Base-by-base conservation (phyloP, 2,329 filamentous ascomycete species). In the Diaporthe citri region DNA sequence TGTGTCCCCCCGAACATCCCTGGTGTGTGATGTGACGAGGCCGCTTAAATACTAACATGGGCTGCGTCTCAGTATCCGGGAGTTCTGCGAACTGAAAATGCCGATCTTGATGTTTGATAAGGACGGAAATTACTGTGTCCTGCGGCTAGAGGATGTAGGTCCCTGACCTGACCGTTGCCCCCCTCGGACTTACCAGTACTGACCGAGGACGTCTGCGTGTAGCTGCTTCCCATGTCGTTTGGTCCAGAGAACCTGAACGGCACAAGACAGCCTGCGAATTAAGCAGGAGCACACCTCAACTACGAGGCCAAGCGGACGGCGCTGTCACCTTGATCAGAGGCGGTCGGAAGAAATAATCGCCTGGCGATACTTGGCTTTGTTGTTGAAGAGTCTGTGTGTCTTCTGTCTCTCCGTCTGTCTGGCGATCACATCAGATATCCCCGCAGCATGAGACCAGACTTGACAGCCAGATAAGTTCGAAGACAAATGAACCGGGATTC, bases 51-150 rank as follows among this genome's bases (percentile, higher is more conserved):
- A 56, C 70, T 78, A 62, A 79, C 75, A 64, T 22, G 41, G 41
- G 31, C 57, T 55, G 52, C 57, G 62, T 57, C 43, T 73, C 78
- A 93, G 92, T 79, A 95, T 96, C 78, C 91, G 93, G 64, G 94
- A 96, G 84, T 96, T 96, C 80, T 93, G 91, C 78, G 83, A 88
- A 9, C 81, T 91, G n/a, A 85, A 88, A 8, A 92, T 90, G 75
- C 96, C 95, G 0, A 90, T 99, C 74, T 92, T 98, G 82, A 97
- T 98, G 96, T 97, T 97, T 84, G 95, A 97, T 83, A 93, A 92
- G 82, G 90, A 95, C 77, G 93, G 92, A 2, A 90, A 93, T 76
- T 95, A 89, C 79, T 87, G 91, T n/a, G 90, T 94, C 34, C 87
- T 91, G 85, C 93, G 88, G 34, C 86, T 97, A 74, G 91, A 92